These are phyloP conservation scores for Solanum paucissectum DNA, from an alignment of 257 asterid genomes.

Conservation along the genomic window DNA sequence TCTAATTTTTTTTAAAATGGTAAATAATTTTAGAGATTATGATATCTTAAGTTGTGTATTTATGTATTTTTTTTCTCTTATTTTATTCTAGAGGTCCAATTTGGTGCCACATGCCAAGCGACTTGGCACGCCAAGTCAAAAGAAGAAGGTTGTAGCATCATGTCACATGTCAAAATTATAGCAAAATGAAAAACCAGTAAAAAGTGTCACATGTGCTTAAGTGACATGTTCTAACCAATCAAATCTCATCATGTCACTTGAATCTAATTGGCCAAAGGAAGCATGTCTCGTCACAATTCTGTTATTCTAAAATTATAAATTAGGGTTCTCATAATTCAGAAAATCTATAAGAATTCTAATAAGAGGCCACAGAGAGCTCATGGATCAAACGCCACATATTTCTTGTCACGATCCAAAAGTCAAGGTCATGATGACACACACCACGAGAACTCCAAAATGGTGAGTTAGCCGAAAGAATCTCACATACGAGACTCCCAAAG, in stretches of 20 bases:
- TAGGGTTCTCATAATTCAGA: background rate
- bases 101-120: background rate
- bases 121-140: background rate
- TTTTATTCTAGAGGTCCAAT: no score
- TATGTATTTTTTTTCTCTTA: no score
- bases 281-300: background rate
- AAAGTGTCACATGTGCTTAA: no score
- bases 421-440: background rate
- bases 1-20: no score
- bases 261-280: no score
- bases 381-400: background rate
- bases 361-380: background rate
- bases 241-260: background rate
- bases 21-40: no score
- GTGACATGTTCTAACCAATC: background rate
- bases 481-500: background rate
- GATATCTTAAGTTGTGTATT: no score
- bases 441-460: no score
- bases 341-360: background rate
- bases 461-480: background rate
- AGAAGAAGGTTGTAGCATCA: no score
- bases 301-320: no score
- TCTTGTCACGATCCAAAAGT: background rate
- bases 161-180: background rate
- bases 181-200: background rate